These are phyloP conservation scores for Alternaria sp. DNA, from an alignment of 2,329 filamentous ascomycete species.

Conservation along the genomic window DNA sequence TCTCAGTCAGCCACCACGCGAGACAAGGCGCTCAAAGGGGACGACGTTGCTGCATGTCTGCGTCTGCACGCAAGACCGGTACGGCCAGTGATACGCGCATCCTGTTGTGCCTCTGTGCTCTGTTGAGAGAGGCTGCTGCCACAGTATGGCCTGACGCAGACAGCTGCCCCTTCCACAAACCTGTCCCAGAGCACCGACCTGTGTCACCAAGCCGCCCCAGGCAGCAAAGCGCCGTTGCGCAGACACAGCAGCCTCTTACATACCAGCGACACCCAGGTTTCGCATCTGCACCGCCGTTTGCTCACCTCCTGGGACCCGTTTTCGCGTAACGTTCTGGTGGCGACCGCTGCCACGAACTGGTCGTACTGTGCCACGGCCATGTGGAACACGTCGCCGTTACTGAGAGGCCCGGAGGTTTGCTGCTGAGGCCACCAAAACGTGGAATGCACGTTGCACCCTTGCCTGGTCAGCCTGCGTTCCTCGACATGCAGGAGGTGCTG, in stretches of 20 bases:
- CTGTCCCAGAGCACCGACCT: slow-evolving; percentile 16
- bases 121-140: slow-evolving; percentile 2
- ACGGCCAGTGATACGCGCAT: slow-evolving; percentile 15
- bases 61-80: slow-evolving; percentile 20
- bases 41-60: slow-evolving; percentile 20
- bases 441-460: slow-evolving; percentile 46
- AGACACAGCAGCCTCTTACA: slow-evolving; percentile 15
- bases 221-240: slow-evolving; percentile 20
- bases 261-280: slow-evolving; percentile 19
- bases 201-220: slow-evolving; percentile 16
- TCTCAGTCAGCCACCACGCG: slow-evolving; percentile 17
- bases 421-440: slow-evolving; percentile 39
- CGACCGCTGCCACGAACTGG: slow-evolving; percentile 19
- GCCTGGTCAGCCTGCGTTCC: slow-evolving; percentile 19
- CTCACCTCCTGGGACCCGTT: slow-evolving; percentile 34
- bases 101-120: slow-evolving; percentile 10
- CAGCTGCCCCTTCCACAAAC: slow-evolving; percentile 18
- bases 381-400: slow-evolving; percentile 26
- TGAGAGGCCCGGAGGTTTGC: slow-evolving; percentile 40
- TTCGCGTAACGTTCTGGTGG: slow-evolving; percentile 35
- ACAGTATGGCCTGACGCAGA: slow-evolving; percentile 13
- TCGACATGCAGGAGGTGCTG: slow-evolving; percentile 5
- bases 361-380: slow-evolving; percentile 16
- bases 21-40: slow-evolving; percentile 22
- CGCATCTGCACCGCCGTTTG: slow-evolving; percentile 41